Conservation (phyloP, 345 rosid genomes). For the Crucihimalaya himalaica region DNA sequence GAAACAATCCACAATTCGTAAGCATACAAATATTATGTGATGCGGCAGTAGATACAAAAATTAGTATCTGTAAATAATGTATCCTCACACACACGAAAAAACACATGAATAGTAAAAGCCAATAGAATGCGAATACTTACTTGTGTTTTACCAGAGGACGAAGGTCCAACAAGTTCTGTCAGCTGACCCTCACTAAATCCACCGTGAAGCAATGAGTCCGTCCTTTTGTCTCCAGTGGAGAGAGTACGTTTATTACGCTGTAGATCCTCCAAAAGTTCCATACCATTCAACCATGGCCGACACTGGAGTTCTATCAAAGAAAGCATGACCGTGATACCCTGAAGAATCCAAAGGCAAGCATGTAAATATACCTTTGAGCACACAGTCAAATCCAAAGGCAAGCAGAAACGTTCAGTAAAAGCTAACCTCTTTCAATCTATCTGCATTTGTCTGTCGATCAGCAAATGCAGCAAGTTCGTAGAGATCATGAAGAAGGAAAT, state of each 20-base stretch:
- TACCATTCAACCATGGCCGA: slow-evolving; percentile 61
- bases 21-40: neutral
- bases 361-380: neutral
- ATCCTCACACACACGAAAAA: neutral
- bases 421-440: slow-evolving; percentile 57
- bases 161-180: slow-evolving; percentile 84
- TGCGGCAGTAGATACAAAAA: neutral
- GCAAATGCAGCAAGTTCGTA: slow-evolving; percentile 52
- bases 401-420: neutral
- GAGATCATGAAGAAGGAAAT: slow-evolving; percentile 60
- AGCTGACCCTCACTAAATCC: slow-evolving; percentile 69
- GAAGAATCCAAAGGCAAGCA: slow-evolving; percentile 7
- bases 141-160: slow-evolving; percentile 91
- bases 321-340: slow-evolving; percentile 60
- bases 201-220: slow-evolving; percentile 68
- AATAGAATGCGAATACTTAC: slow-evolving; percentile 39
- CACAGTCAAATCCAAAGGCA: neutral
- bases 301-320: slow-evolving; percentile 50
- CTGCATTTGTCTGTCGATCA: slow-evolving; percentile 39
- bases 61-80: neutral
- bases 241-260: slow-evolving; percentile 46
- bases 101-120: neutral
- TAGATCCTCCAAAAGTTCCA: slow-evolving; percentile 60
- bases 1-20: neutral
- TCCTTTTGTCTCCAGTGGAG: slow-evolving; percentile 62